Percentiles rank a stretch among this genome's conserved stretches.
Conservation (phyloP, 2,329 filamentous ascomycete genomes). For the Paecilomyces sp. region DNA sequence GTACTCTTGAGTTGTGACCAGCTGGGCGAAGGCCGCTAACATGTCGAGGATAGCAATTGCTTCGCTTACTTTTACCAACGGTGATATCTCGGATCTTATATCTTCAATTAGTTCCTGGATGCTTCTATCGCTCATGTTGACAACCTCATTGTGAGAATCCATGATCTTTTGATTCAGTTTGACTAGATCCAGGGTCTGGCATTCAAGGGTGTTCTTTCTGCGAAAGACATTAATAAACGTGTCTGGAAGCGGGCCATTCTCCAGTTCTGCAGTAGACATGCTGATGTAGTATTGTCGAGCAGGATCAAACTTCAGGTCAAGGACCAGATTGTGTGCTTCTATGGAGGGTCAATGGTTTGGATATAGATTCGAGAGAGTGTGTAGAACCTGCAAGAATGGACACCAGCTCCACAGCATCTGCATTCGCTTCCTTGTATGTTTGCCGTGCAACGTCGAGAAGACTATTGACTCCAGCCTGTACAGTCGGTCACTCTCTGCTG, state of each 20-base stretch:
- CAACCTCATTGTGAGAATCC: slow-evolving; percentile 75
- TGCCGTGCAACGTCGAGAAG: slow-evolving; percentile 82
- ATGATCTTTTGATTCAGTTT: slow-evolving; percentile 73
- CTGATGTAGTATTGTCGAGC: slow-evolving; percentile 73
- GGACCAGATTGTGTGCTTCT: slow-evolving; percentile 52
- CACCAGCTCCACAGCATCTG: slow-evolving; percentile 67
- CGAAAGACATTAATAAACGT: slow-evolving; percentile 70
- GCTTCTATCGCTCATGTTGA: slow-evolving; percentile 72
- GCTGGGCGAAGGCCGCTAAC: slow-evolving; percentile 67
- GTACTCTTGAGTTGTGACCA: slow-evolving; percentile 62
- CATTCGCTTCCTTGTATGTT: slow-evolving; percentile 81
- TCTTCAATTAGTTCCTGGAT: slow-evolving; percentile 64
- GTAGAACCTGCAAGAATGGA: slow-evolving; percentile 56
- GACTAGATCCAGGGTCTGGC: slow-evolving; percentile 75
- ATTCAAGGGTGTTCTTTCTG: slow-evolving; percentile 73
- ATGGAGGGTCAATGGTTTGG: slow-evolving; percentile 11
- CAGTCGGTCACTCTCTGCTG: slow-evolving; percentile 2
- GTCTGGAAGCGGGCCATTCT: slow-evolving; percentile 53
- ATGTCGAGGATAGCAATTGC: slow-evolving; percentile 83
- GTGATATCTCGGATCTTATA: slow-evolving; percentile 64
- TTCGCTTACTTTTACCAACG: slow-evolving; percentile 78
- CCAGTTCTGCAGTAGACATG: slow-evolving; percentile 56
- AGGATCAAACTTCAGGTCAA: slow-evolving; percentile 69
- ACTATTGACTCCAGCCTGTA: slow-evolving; percentile 68
- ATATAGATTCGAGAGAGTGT: neutral